These are phyloP conservation scores for Rhodofomes roseus DNA, from an alignment of 1,284 basidiomycete genomes.

Conservation along the genomic window DNA sequence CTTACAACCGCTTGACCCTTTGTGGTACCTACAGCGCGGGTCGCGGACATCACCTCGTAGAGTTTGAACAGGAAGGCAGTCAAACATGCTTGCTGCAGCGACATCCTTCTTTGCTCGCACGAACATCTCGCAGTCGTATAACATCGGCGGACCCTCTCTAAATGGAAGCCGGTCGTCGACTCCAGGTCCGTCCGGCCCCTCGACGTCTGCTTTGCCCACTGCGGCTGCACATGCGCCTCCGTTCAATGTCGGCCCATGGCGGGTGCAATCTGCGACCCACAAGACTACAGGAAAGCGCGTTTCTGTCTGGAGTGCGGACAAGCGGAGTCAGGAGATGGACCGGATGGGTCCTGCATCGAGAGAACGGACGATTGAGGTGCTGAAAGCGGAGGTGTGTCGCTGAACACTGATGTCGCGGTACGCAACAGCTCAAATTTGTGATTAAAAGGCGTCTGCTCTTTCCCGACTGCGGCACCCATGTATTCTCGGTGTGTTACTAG, in stretches of 20 bases:
- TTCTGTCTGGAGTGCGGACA: conserved; percentile 88
- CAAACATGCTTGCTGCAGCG: conserved; percentile 79
- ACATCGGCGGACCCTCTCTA: conserved; percentile 46
- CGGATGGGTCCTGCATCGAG: conserved; percentile 55
- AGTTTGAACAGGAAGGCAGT: neutral
- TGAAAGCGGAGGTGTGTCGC: conserved; percentile 80
- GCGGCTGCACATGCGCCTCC: conserved; percentile 43
- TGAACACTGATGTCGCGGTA: conserved; percentile 7
- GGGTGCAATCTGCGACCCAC: conserved; percentile 78
- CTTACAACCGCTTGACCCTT: too few relatives aligned
- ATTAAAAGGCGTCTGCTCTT: conserved; percentile 74
- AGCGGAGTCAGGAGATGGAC: conserved; percentile 72
- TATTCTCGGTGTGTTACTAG: conserved; percentile 64
- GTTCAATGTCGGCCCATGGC: conserved; percentile 84
- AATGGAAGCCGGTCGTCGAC: conserved; percentile 55
- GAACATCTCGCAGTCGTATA: conserved; percentile 83
- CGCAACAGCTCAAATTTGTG: conserved; percentile 3
- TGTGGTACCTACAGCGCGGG: neutral
- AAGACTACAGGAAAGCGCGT: conserved; percentile 87
- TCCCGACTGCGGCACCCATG: conserved; percentile 90
- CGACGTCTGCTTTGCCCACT: conserved; percentile 37
- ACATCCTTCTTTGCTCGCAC: conserved; percentile 88
- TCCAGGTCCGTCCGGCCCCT: conserved; percentile 49
- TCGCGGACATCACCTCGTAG: neutral
- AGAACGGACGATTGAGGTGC: conserved; percentile 75